A percentile compares a stretch with the other conserved stretches of the same genome.
Evolutionary conservation across 2,329 filamentous ascomycete species (phyloP).

Genomic region (Alternaria infectoria): DNA sequence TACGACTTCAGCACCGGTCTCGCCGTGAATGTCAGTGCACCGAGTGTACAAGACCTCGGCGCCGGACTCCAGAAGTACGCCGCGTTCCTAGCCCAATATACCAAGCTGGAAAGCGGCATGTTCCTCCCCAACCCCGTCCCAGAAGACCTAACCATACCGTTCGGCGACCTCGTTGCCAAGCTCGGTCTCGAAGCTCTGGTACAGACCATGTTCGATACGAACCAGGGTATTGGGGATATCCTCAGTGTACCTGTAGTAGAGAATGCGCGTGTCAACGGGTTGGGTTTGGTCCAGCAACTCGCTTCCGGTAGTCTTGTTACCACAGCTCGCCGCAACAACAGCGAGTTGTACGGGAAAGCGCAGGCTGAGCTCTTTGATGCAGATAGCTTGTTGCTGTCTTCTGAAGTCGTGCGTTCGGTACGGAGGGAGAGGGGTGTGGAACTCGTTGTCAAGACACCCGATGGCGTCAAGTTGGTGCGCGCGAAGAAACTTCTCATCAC

Average conservation of each 20-base stretch:
- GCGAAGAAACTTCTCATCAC: constrained; percentile 53
- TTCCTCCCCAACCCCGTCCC: constrained; percentile 54
- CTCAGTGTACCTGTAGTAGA: constrained; percentile 51
- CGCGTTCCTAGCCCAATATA: constrained; percentile 26
- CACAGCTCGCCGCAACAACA: constrained; percentile 3
- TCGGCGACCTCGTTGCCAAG: constrained; percentile 57
- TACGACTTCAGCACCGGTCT: constrained; percentile 43
- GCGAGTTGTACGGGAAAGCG: constrained; percentile 7
- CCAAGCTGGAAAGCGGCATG: constrained; percentile 47
- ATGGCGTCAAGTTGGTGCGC: constrained; percentile 35
- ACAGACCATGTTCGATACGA: not conserved
- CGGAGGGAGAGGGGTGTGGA: not conserved
- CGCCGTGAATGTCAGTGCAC: not conserved
- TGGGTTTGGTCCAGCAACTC: constrained; percentile 3
- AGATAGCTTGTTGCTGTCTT: constrained; percentile 17
- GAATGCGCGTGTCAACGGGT: constrained; percentile 2
- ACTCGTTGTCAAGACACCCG: constrained; percentile 19
- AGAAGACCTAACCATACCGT: constrained; percentile 56
- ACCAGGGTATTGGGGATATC: constrained; percentile 44
- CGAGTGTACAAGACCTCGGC: not conserved
- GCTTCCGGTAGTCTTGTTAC: not conserved
- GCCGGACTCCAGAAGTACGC: constrained; percentile 30
- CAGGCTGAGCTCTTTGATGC: constrained; percentile 9
- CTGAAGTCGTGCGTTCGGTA: not conserved
- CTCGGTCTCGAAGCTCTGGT: constrained; percentile 52